Percentiles rank a stretch among this genome's conserved stretches.
phyloP scores from a whole-genome alignment of 805 yeast species.

The Ogataea populi-albae region DNA sequence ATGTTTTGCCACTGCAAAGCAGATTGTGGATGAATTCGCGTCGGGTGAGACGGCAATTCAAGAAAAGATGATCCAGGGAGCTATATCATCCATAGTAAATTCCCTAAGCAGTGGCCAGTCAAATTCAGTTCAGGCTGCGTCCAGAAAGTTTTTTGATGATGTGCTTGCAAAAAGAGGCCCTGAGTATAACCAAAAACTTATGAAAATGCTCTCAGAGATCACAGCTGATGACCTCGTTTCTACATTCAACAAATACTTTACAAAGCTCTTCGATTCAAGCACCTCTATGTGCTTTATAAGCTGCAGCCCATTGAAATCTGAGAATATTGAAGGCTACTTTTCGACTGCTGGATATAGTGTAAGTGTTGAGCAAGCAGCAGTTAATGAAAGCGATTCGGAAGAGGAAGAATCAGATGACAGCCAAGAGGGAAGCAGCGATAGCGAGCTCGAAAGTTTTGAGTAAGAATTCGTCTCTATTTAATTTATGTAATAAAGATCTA shows the following conservation, averaged over 20 bases:
- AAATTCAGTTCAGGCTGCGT: conserved; percentile 64
- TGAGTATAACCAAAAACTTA: conserved; percentile 50
- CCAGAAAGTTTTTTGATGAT: conserved; percentile 61
- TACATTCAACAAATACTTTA: conserved; percentile 55
- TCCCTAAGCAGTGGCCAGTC: conserved; percentile 65
- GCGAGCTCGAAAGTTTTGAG: conserved; percentile 26
- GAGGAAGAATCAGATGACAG: conserved; percentile 27
- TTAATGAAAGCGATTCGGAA: conserved; percentile 25
- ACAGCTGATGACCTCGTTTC: conserved; percentile 51
- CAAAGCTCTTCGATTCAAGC: conserved; percentile 58
- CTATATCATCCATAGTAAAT: conserved; percentile 73
- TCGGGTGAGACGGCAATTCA: conserved; percentile 56
- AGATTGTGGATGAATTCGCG: conserved; percentile 60
- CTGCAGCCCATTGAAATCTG: conserved; percentile 65
- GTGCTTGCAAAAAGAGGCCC: conserved; percentile 71
- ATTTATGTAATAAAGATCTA: too few relatives aligned
- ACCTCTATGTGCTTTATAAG: conserved; percentile 64
- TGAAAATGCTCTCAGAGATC: conserved; percentile 50
- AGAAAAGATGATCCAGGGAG: conserved; percentile 58
- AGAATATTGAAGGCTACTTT: conserved; percentile 46
- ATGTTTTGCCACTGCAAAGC: conserved; percentile 56
- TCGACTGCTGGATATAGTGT: conserved; percentile 55
- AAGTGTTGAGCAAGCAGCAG: conserved; percentile 50
- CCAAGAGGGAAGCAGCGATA: conserved; percentile 32
- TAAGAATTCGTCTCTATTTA: too few relatives aligned